A percentile compares a stretch with the other conserved stretches of the same genome.
phyloP scores from a whole-genome alignment of 2,329 filamentous ascomycete genomes.

The Trichoderma koningii region DNA sequence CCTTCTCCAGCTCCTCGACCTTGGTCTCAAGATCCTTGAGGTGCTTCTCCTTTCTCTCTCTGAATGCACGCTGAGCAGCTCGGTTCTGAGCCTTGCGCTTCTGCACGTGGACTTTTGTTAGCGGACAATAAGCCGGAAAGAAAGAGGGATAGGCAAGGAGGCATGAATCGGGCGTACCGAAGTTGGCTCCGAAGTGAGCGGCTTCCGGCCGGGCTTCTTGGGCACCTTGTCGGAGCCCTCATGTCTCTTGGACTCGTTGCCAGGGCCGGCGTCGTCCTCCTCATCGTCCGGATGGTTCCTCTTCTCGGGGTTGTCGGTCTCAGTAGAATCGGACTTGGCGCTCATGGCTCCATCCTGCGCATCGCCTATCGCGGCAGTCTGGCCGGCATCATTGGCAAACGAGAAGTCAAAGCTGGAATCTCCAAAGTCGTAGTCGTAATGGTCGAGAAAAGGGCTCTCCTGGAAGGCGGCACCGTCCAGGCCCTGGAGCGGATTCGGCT shows the following conservation, averaged over 20 bases:
- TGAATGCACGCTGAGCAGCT: conserved; percentile 88
- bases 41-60: conserved; percentile 92
- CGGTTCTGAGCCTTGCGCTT: conserved; percentile 96
- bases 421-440: conserved; percentile 75
- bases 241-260: conserved; percentile 65
- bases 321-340: conserved; percentile 60
- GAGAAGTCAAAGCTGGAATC: conserved; percentile 75
- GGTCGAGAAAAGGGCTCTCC: conserved; percentile 79
- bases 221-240: conserved; percentile 82
- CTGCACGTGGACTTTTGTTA: conserved; percentile 47
- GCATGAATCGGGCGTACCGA: conserved; percentile 66
- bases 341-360: conserved; percentile 55
- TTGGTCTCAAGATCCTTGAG: conserved; percentile 81
- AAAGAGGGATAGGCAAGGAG: neutral
- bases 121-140: conserved; percentile 25
- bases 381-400: conserved; percentile 48
- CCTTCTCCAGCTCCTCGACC: conserved; percentile 75
- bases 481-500: conserved; percentile 50
- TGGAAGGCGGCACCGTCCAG: conserved; percentile 54
- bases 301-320: conserved; percentile 63
- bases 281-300: conserved; percentile 71
- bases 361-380: conserved; percentile 74
- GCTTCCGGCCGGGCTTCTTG: conserved; percentile 97
- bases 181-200: conserved; percentile 90
- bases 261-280: conserved; percentile 58